A percentile compares a stretch with the other conserved stretches of the same genome.
Evolutionary conservation across 805 yeast species (phyloP).

Genomic region (Kregervanrija fluxuum): DNA sequence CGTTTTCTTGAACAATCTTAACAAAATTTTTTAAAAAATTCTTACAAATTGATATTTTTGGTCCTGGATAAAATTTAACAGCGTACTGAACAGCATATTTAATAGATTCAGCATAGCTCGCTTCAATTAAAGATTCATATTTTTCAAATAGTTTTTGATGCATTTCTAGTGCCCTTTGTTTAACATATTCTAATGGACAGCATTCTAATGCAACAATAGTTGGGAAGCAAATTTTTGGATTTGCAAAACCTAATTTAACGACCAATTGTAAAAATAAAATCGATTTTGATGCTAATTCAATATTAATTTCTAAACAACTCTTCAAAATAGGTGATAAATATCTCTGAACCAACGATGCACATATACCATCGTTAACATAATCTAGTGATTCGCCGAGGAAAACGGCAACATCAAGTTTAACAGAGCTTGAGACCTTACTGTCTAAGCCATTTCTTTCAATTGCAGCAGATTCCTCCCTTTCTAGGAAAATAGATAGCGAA

Average conservation of each 20-base stretch:
- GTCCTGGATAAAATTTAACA: conserved; percentile 14
- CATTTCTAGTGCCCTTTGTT: conserved; percentile 41
- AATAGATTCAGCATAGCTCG: conserved; percentile 58
- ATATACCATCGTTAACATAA: conserved; percentile 58
- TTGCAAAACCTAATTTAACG: conserved; percentile 61
- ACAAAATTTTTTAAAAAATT: conserved; percentile 35
- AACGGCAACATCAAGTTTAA: conserved; percentile 37
- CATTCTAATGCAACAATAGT: conserved; percentile 66
- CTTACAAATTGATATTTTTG: conserved; percentile 23
- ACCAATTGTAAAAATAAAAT: conserved; percentile 49
- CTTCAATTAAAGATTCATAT: conserved; percentile 65
- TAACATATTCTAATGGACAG: conserved; percentile 37
- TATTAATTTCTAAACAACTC: conserved; percentile 39
- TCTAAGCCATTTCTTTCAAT: conserved; percentile 34
- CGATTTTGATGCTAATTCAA: conserved; percentile 38
- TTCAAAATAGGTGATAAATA: conserved; percentile 43
- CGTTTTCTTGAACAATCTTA: conserved; percentile 33
- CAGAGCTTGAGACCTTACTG: conserved; percentile 27
- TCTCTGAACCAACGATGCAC: conserved; percentile 65
- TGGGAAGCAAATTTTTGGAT: conserved; percentile 64
- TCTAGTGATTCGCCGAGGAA: conserved; percentile 49
- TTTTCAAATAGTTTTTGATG: conserved; percentile 53
- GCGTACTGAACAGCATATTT: conserved; percentile 44
- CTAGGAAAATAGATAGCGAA: conserved; percentile 52
- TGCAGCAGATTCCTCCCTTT: conserved; percentile 45